Conservation (phyloP, 164 flowering plant species). For the Chimonanthus salicifolius region DNA sequence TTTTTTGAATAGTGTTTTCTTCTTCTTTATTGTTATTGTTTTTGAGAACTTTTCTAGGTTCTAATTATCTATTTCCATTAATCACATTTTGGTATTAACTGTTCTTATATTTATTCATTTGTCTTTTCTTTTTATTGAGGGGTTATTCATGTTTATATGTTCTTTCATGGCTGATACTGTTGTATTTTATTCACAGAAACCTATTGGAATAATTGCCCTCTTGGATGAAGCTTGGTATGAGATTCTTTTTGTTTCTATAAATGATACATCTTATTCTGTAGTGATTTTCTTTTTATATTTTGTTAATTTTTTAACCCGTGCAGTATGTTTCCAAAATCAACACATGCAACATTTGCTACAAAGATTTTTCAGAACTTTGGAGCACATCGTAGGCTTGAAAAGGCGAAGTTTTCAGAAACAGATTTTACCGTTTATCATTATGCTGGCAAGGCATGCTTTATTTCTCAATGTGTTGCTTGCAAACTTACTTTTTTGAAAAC, state of each 20-base stretch:
- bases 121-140: not conserved
- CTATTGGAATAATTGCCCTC: constrained; percentile 80
- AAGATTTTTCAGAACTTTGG: constrained; percentile 75
- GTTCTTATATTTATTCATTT: not conserved
- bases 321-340: constrained; percentile 99
- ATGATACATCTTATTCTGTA: not conserved
- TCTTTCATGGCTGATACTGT: too few species aligned
- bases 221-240: constrained; percentile 76
- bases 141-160: not conserved
- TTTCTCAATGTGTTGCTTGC: constrained; percentile 1
- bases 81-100: too few species aligned
- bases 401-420: constrained; percentile 81
- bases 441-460: constrained; percentile 88
- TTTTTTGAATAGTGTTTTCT: too few species aligned
- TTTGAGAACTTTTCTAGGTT: too few species aligned
- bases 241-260: not conserved
- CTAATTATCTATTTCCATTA: too few species aligned
- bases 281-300: not conserved
- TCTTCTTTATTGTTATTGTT: too few species aligned
- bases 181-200: constrained; percentile 60
- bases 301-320: constrained; percentile 20
- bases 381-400: constrained; percentile 71
- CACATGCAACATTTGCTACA: constrained; percentile 80
- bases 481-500: not conserved
- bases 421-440: constrained; percentile 87